These are phyloP conservation scores for Zygosaccharomyces gambellarensis DNA, from an alignment of 805 yeast genomes.

Conservation along the genomic window DNA sequence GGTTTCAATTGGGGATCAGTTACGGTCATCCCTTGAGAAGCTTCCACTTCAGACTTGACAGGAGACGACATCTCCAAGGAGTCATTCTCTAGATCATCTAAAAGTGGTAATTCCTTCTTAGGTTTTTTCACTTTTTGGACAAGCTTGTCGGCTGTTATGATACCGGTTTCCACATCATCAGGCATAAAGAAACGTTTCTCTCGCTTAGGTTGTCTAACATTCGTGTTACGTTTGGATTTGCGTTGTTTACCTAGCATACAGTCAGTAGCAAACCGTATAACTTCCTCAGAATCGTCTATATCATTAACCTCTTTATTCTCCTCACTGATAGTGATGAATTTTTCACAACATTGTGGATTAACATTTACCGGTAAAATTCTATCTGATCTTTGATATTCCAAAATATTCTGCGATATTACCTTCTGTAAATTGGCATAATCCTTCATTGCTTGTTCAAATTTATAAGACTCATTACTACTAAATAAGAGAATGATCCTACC, in stretches of 20 bases:
- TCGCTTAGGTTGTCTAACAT: constrained; percentile 16
- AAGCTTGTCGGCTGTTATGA: constrained; percentile 47
- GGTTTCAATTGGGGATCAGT: neutral
- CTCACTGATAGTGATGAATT: constrained; percentile 59
- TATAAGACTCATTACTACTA: constrained; percentile 69
- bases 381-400: constrained; percentile 46
- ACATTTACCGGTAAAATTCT: constrained; percentile 61
- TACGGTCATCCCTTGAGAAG: neutral
- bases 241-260: constrained; percentile 46
- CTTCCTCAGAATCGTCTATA: constrained; percentile 61
- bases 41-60: constrained; percentile 8
- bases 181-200: constrained; percentile 61
- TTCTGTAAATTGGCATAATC: constrained; percentile 77
- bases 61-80: constrained; percentile 12
- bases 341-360: constrained; percentile 54
- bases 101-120: constrained; percentile 8
- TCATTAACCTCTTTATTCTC: constrained; percentile 55
- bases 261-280: constrained; percentile 62
- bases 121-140: constrained; percentile 32
- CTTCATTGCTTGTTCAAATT: constrained; percentile 78
- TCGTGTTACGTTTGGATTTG: constrained; percentile 16
- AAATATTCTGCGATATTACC: constrained; percentile 49
- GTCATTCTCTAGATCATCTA: constrained; percentile 18
- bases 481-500: constrained; percentile 76
- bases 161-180: constrained; percentile 62